Percentiles rank a stretch among this genome's conserved stretches.
phyloP scores from a whole-genome alignment of 345 rosid species.

The Iberis pinnata region DNA sequence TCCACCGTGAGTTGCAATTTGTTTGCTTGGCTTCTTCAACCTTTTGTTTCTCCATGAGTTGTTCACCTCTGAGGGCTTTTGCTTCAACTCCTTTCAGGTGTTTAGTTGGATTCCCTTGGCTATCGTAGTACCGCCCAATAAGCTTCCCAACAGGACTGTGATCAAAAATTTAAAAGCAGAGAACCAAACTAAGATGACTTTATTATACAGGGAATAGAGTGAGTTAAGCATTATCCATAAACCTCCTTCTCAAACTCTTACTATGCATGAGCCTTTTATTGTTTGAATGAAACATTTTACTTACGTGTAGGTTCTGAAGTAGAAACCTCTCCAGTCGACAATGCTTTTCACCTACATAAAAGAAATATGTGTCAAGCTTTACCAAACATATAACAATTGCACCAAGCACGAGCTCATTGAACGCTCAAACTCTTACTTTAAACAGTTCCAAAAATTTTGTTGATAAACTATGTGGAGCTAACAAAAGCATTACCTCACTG shows the following conservation, averaged over 20 bases:
- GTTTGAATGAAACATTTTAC: conserved; percentile 24
- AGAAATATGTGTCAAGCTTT: not conserved
- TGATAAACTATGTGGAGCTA: conserved; percentile 3
- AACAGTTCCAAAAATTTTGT: not conserved
- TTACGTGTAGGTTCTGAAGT: conserved; percentile 67
- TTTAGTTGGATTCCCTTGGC: conserved; percentile 74
- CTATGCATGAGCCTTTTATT: not conserved
- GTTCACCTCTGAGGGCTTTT: conserved; percentile 83
- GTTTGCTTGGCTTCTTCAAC: conserved; percentile 81
- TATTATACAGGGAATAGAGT: not conserved
- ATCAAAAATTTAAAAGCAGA: conserved; percentile 17
- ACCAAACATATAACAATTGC: conserved; percentile 18
- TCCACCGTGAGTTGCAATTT: conserved; percentile 90
- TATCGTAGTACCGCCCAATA: conserved; percentile 36
- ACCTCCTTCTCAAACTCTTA: not conserved
- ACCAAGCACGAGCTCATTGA: conserved; percentile 1
- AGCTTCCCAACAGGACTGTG: conserved; percentile 76
- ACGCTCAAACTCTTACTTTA: too few species aligned
- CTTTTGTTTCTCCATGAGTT: conserved; percentile 85
- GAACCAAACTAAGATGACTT: not conserved
- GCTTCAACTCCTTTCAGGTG: conserved; percentile 87
- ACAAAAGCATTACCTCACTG: conserved; percentile 51
- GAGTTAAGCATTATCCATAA: not conserved
- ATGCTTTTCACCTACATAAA: conserved; percentile 67
- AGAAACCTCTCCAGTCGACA: conserved; percentile 89